Evolutionary conservation across 2,329 filamentous ascomycete genomes (phyloP).

Genomic region (Colletotrichum neosansevieriae): DNA sequence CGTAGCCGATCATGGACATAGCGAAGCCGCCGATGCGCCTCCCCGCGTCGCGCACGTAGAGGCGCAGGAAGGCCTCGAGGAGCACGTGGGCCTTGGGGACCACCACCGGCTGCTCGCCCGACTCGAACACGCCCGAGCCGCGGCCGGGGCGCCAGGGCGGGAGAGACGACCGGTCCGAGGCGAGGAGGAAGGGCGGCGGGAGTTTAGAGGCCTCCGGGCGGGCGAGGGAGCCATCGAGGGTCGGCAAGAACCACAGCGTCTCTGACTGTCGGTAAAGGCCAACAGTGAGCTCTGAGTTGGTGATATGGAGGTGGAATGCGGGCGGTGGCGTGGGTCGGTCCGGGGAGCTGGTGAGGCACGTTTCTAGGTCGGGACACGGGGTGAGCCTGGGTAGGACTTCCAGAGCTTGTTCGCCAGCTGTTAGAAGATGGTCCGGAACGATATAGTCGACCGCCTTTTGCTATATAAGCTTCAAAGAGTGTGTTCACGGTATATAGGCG

Average conservation of each 20-base stretch:
- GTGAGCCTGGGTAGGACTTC: slow-evolving; percentile 21
- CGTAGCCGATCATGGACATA: slow-evolving; percentile 44
- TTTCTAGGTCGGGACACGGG: slow-evolving; percentile 36
- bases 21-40: slow-evolving; percentile 41
- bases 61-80: slow-evolving; percentile 44
- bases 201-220: slow-evolving; percentile 23
- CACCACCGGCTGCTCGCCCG: slow-evolving; percentile 35
- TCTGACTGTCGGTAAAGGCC: slow-evolving; percentile 44
- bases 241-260: slow-evolving; percentile 44
- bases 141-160: slow-evolving; percentile 43
- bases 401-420: slow-evolving; percentile 33
- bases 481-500: background rate
- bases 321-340: slow-evolving; percentile 41
- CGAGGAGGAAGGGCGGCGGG: slow-evolving; percentile 41
- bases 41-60: slow-evolving; percentile 43
- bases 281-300: slow-evolving; percentile 41
- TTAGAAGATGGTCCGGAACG: slow-evolving; percentile 41
- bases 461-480: background rate
- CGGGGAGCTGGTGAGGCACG: slow-evolving; percentile 38
- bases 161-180: slow-evolving; percentile 41
- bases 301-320: slow-evolving; percentile 23
- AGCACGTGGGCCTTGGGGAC: slow-evolving; percentile 43
- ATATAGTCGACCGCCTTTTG: slow-evolving; percentile 43
- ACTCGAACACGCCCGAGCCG: slow-evolving; percentile 29
- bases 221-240: slow-evolving; percentile 39